Percentiles rank a stretch among this genome's conserved stretches.
These are phyloP conservation scores for Rhynchosporium agropyri DNA, from an alignment of 2,329 filamentous ascomycete genomes.

Conservation along the genomic window DNA sequence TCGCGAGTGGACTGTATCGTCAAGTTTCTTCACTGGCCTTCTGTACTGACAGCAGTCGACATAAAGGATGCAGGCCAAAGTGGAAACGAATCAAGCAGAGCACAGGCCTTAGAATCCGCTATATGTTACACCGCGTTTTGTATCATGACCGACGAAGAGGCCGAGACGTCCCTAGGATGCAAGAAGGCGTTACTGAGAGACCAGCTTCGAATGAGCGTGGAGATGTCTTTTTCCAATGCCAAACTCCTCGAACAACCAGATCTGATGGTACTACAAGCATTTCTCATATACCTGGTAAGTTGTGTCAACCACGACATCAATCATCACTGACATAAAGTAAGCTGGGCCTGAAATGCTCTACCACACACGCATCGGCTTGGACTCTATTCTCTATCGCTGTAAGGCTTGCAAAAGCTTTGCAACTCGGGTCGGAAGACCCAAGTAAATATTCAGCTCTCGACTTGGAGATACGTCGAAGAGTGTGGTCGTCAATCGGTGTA, in stretches of 20 bases:
- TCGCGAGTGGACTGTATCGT: slow-evolving; percentile 18
- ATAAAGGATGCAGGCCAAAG: not conserved
- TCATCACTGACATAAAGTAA: not conserved
- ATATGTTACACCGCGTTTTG: slow-evolving; percentile 20
- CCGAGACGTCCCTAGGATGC: not conserved
- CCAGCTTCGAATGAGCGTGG: slow-evolving; percentile 5
- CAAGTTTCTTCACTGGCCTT: slow-evolving; percentile 25
- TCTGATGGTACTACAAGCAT: slow-evolving; percentile 20
- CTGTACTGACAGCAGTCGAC: slow-evolving; percentile 1
- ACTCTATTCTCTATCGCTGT: slow-evolving; percentile 20
- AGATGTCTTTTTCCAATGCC: slow-evolving; percentile 16
- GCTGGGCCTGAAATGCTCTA: slow-evolving; percentile 18
- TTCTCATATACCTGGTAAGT: slow-evolving; percentile 24
- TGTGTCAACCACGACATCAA: not conserved
- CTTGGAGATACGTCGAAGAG: slow-evolving; percentile 20
- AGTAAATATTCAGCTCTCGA: slow-evolving; percentile 9
- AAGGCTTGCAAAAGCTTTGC: slow-evolving; percentile 16
- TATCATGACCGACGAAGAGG: slow-evolving; percentile 19
- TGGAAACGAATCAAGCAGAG: not conserved
- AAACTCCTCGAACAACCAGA: slow-evolving; percentile 20
- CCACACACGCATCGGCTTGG: slow-evolving; percentile 16
- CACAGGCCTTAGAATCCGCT: slow-evolving; percentile 15
- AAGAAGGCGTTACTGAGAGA: slow-evolving; percentile 2
- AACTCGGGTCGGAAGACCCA: slow-evolving; percentile 17
- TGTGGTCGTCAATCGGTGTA: slow-evolving; percentile 19